A percentile compares a stretch with the other conserved stretches of the same genome.
Conservation (phyloP, 768 basidiomycete species). For the Gymnopilus dilepis region DNA sequence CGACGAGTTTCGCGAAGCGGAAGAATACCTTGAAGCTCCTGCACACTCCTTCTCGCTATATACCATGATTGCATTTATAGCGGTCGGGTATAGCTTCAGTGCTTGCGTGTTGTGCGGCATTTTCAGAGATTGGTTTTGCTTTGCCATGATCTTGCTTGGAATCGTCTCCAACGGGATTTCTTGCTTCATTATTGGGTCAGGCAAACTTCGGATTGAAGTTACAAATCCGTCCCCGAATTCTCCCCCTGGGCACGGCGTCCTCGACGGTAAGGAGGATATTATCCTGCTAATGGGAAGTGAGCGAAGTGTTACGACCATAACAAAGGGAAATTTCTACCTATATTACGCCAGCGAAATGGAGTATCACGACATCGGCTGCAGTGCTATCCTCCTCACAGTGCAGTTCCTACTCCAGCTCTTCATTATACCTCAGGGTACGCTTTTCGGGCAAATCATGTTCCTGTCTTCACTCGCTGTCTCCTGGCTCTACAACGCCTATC, state of each 20-base stretch:
- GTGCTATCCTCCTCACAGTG: constrained; percentile 18
- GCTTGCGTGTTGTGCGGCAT: constrained; percentile 16
- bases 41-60: constrained; percentile 14
- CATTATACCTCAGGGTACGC: constrained; percentile 5
- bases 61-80: constrained; percentile 14
- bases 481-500: constrained; percentile 24
- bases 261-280: constrained; percentile 12
- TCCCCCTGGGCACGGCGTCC: constrained; percentile 23
- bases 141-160: constrained; percentile 22
- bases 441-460: constrained; percentile 26
- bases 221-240: constrained; percentile 21
- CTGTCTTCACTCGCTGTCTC: constrained; percentile 22
- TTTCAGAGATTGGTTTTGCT: constrained; percentile 23
- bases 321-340: constrained; percentile 20
- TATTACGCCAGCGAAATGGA: constrained; percentile 15
- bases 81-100: constrained; percentile 11
- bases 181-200: constrained; percentile 24
- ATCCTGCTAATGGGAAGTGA: constrained; percentile 23
- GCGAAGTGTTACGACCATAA: constrained; percentile 19
- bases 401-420: constrained; percentile 24
- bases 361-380: constrained; percentile 21
- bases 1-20: too few relatives aligned
- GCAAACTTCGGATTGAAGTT: constrained; percentile 15
- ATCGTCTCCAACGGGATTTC: constrained; percentile 22
- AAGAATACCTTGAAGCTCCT: constrained; percentile 9